phyloP scores from a whole-genome alignment of 345 rosid genomes.

The Pugionium dolabratum region DNA sequence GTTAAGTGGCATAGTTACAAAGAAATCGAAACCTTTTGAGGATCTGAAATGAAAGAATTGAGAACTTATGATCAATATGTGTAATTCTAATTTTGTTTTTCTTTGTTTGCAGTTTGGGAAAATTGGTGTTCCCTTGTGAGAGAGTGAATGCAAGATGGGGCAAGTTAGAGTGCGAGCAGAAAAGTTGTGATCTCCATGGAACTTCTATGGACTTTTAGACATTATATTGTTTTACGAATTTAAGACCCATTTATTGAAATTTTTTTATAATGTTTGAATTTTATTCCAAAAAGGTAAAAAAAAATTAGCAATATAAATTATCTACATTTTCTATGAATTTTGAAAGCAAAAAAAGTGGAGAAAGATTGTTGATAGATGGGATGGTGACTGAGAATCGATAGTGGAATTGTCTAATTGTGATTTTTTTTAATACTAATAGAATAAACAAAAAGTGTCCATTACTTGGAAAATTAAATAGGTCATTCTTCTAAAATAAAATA shows the following conservation, averaged over 20 bases:
- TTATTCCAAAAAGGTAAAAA: background rate
- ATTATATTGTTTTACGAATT: background rate
- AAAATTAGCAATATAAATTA: too few relatives aligned
- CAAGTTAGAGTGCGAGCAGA: slow-evolving; percentile 90
- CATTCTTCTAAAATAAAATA: too few relatives aligned
- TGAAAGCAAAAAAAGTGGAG: background rate
- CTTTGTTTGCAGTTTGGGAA: slow-evolving; percentile 60
- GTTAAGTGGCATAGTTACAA: background rate
- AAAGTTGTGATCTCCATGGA: slow-evolving; percentile 81
- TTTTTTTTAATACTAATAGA: background rate
- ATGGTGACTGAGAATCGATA: background rate
- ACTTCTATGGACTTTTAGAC: slow-evolving; percentile 37
- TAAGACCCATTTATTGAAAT: background rate
- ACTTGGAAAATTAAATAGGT: background rate
- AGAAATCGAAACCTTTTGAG: background rate
- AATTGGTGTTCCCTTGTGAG: slow-evolving; percentile 68
- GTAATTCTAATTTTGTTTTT: background rate
- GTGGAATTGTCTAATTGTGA: background rate
- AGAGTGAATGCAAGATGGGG: slow-evolving; percentile 99
- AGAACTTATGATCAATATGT: slow-evolving; percentile 15
- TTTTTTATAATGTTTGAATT: background rate
- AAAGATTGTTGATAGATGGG: background rate
- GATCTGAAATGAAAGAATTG: slow-evolving; percentile 1
- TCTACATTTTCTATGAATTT: background rate
- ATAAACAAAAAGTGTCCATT: background rate